Base-by-base conservation (phyloP, 192 early-diverging fungal genomes). In the Backusella tuberculispora region DNA sequence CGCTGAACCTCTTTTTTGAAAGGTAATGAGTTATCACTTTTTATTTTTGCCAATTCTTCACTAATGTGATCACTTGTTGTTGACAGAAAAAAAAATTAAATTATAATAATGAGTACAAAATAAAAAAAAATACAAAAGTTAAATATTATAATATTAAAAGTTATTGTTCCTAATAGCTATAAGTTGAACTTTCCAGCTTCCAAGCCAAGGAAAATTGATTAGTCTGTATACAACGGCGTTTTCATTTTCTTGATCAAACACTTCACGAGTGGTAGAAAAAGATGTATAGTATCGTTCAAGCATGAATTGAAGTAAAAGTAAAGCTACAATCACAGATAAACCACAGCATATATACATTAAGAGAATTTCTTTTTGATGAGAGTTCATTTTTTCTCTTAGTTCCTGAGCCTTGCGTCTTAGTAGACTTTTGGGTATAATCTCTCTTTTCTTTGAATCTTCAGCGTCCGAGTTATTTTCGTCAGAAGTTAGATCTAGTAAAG, bases 101-200 rank as follows among this genome's bases (percentile, higher is more conserved):
- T n/a, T n/a, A n/a, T n/a, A n/a, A n/a, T n/a, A n/a, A n/a, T n/a
- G n/a, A n/a, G n/a, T n/a, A n/a, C n/a, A n/a, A n/a, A n/a, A n/a
- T n/a, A n/a, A n/a, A n/a, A n/a, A n/a, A n/a, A n/a, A n/a, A n/a
- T n/a, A n/a, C n/a, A n/a, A n/a, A n/a, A n/a, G n/a, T 63, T 34
- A 37, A 26, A 34, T 29, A 63, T 19, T 29, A 34, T 19, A 63
- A 12, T 19, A 21, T 46, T 64, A 73, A 4, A 63, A 13, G 7
- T 45, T 38, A 13, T 64, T 64, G 21, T 29, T 63, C 26, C 34
- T 64, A 74, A 74, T 66, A 47, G 73, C 73, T 24, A 74, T 74
- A 38, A 76, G 9, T 34, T 76, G 75, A 24, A 76, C 21, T 21
- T 76, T 40, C 75, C 75, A 76, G 13, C 68, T 53, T 19, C 75